Conservation (phyloP, 2,329 filamentous ascomycete genomes). For the Chrysosporium queenslandicum region DNA sequence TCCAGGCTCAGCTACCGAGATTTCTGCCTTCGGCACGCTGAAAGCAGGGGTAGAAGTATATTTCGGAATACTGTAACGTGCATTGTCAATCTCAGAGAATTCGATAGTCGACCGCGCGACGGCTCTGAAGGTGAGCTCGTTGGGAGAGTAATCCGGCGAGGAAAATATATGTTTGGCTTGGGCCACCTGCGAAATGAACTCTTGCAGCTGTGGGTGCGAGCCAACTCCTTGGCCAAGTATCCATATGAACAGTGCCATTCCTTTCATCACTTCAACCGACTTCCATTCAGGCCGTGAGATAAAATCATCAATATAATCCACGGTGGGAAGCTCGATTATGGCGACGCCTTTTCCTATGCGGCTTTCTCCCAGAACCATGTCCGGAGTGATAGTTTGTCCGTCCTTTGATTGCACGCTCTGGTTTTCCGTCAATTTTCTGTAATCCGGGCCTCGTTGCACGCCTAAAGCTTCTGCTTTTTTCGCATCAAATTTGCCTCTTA, state of each 20-base stretch:
- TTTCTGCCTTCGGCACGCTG: conserved; percentile 14
- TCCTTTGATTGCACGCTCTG: conserved; percentile 52
- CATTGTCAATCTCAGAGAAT: conserved; percentile 60
- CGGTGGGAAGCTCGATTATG: conserved; percentile 66
- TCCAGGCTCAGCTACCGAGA: conserved; percentile 33
- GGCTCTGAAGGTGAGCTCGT: conserved; percentile 61
- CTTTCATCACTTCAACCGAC: conserved; percentile 53
- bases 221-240: conserved; percentile 61
- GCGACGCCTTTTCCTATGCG: conserved; percentile 63
- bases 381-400: conserved; percentile 63
- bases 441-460: conserved; percentile 52
- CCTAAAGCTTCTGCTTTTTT: conserved; percentile 55
- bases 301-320: conserved; percentile 59
- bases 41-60: conserved; percentile 48
- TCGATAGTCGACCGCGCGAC: conserved; percentile 57
- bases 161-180: conserved; percentile 66
- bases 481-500: conserved; percentile 70
- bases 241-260: conserved; percentile 67
- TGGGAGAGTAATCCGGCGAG: conserved; percentile 61
- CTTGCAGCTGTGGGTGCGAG: conserved; percentile 51
- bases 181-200: conserved; percentile 57
- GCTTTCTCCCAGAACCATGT: conserved; percentile 68
- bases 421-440: conserved; percentile 52
- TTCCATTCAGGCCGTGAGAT: conserved; percentile 63
- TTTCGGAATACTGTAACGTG: conserved; percentile 60